Evolutionary conservation across 305 asterid species (phyloP).

Genomic region (Withania somnifera): DNA sequence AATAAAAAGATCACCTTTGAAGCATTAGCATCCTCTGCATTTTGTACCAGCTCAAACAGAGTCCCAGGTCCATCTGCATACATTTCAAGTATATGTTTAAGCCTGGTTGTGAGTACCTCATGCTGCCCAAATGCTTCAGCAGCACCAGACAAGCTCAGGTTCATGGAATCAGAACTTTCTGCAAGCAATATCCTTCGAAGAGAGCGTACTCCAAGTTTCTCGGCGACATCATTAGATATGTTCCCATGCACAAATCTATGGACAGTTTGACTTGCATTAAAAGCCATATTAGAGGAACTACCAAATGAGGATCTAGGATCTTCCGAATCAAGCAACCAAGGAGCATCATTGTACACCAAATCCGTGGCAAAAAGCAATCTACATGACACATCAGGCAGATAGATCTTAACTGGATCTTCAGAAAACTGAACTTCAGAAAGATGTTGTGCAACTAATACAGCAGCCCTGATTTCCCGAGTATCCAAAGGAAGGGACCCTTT

Average conservation of each 20-base stretch:
- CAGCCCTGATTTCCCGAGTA: constrained; percentile 76
- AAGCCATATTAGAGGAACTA: constrained; percentile 29
- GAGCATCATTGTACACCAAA: constrained; percentile 90
- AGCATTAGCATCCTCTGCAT: constrained; percentile 98
- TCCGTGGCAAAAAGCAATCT: constrained; percentile 55
- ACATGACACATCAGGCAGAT: constrained; percentile 82
- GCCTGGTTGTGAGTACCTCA: constrained; percentile 93
- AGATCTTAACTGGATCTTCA: constrained; percentile 49
- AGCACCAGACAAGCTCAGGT: constrained; percentile 92
- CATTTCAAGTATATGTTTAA: constrained; percentile 96
- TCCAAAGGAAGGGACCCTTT: constrained; percentile 66
- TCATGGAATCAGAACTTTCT: constrained; percentile 97
- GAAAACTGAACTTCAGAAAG: constrained; percentile 70
- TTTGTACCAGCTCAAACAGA: constrained; percentile 92
- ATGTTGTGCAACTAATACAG: constrained; percentile 78
- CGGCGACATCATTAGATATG: constrained; percentile 95
- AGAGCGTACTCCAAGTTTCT: constrained; percentile 94
- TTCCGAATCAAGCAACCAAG: constrained; percentile 85
- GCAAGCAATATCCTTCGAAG: constrained; percentile 87
- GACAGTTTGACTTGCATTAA: constrained; percentile 48
- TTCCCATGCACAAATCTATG: constrained; percentile 85
- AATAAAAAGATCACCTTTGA: constrained; percentile 72
- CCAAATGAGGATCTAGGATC: constrained; percentile 50
- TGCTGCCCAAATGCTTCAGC: constrained; percentile 99
- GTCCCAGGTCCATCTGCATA: constrained; percentile 96